phyloP scores from a whole-genome alignment of 2,329 filamentous ascomycete species.

The Aspergillus novoparasiticus region DNA sequence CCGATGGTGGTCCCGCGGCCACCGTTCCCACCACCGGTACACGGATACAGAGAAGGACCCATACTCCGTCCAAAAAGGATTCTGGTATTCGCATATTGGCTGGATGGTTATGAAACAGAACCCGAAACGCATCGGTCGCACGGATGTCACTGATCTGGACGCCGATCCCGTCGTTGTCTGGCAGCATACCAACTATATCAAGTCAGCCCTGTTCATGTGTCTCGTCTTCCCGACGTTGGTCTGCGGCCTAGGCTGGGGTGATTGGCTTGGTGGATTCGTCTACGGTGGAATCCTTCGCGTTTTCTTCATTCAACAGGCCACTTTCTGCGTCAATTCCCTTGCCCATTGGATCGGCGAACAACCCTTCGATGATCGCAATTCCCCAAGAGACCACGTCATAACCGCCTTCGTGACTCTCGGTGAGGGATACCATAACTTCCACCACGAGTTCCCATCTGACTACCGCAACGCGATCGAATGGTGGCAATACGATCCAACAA shows the following conservation, averaged over 20 bases:
- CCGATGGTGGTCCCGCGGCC: conserved; percentile 80
- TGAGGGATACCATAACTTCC: conserved; percentile 89
- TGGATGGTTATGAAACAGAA: conserved; percentile 79
- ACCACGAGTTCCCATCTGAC: conserved; percentile 46
- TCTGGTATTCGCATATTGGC: conserved; percentile 65
- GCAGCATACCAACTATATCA: conserved; percentile 82
- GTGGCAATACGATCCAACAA: conserved; percentile 86
- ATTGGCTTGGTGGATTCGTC: conserved; percentile 76
- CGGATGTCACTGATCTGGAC: conserved; percentile 82
- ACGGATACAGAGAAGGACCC: conserved; percentile 88
- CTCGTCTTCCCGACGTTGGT: conserved; percentile 72
- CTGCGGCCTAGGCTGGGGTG: conserved; percentile 72
- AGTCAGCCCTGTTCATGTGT: conserved; percentile 69
- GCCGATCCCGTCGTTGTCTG: conserved; percentile 78
- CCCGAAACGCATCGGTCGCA: conserved; percentile 77
- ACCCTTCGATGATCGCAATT: conserved; percentile 85
- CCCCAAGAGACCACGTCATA: conserved; percentile 78
- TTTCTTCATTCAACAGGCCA: conserved; percentile 84
- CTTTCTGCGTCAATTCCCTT: conserved; percentile 86
- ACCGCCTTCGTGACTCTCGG: conserved; percentile 80
- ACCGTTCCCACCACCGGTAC: conserved; percentile 83
- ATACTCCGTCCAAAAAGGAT: conserved; percentile 82
- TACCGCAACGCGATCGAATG: conserved; percentile 86
- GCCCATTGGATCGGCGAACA: conserved; percentile 87
- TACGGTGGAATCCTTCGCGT: conserved; percentile 79